phyloP scores from a whole-genome alignment of 106 monocot species.

The Agapanthus africanus region DNA sequence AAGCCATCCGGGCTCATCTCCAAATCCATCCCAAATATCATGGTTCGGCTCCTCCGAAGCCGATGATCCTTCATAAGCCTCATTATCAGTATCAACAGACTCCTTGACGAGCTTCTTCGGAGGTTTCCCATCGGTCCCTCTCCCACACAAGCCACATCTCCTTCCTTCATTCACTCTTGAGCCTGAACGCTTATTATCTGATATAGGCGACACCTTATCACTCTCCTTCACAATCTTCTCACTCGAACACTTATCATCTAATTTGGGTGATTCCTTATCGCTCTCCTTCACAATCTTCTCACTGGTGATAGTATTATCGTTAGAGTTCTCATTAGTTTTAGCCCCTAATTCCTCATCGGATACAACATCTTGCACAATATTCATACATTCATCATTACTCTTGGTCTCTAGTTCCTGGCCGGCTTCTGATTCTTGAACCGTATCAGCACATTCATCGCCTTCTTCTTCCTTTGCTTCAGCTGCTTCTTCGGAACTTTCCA shows the following conservation, averaged over 20 bases:
- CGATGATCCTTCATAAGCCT: slow-evolving; percentile 62
- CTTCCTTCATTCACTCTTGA: slow-evolving; percentile 53
- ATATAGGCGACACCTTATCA: slow-evolving; percentile 3
- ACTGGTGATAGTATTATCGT: no score
- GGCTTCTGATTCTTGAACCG: no score
- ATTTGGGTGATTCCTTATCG: no score
- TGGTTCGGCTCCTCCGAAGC: slow-evolving; percentile 84
- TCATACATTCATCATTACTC: no score
- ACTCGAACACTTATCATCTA: no score
- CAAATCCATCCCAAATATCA: slow-evolving; percentile 94
- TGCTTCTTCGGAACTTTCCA: no score
- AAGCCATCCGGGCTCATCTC: slow-evolving; percentile 87
- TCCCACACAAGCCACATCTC: slow-evolving; percentile 84
- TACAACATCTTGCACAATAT: not conserved
- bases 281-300: no score
- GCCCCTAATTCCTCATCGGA: no score
- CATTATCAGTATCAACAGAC: slow-evolving; percentile 73
- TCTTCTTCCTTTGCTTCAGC: no score
- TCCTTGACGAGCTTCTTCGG: slow-evolving; percentile 66
- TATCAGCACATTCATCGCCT: no score
- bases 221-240: slow-evolving; percentile 20
- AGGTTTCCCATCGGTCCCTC: slow-evolving; percentile 76
- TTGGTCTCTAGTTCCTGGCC: no score
- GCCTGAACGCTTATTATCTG: slow-evolving; percentile 16
- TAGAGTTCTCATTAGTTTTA: no score